Percentiles rank a stretch among this genome's conserved stretches.
Evolutionary conservation across 805 yeast genomes (phyloP).

Genomic region (Wickerhamomyces chambardii): DNA sequence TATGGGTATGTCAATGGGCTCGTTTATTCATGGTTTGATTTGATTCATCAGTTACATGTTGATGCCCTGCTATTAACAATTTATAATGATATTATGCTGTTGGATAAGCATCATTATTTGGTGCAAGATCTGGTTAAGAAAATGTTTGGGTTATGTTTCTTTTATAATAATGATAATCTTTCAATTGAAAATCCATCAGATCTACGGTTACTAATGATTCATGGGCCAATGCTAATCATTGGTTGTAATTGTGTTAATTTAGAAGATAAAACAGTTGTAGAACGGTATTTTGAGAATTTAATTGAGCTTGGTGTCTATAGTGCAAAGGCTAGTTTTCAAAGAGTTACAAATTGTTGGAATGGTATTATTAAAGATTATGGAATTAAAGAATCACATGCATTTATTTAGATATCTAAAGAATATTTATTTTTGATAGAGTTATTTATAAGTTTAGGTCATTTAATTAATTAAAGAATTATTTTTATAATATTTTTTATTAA

Average conservation of each 20-base stretch:
- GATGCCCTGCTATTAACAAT: constrained; percentile 24
- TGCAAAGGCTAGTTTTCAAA: constrained; percentile 10
- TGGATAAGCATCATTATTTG: constrained; percentile 17
- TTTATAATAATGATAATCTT: too few species aligned
- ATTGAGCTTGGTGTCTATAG: constrained; percentile 11
- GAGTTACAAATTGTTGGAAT: constrained; percentile 11
- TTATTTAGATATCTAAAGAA: background rate
- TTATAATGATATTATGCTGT: constrained; percentile 20
- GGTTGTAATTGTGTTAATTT: constrained; percentile 11
- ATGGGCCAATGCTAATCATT: constrained; percentile 13
- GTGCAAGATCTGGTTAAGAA: constrained; percentile 9
- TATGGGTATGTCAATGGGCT: constrained; percentile 10
- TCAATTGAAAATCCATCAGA: too few species aligned
- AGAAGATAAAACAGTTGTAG: constrained; percentile 4
- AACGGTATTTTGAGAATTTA: constrained; percentile 8
- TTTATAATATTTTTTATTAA: too few species aligned
- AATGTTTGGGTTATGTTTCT: constrained; percentile 12
- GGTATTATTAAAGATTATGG: constrained; percentile 5
- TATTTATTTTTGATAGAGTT: too few species aligned
- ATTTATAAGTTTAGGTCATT: too few species aligned
- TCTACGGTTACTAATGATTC: constrained; percentile 13
- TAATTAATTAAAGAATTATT: too few species aligned
- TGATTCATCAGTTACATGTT: constrained; percentile 23
- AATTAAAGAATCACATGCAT: background rate
- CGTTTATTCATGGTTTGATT: constrained; percentile 18